Evolutionary conservation across 1,284 basidiomycete species (phyloP).

Genomic region (Ustilago cynodontis): DNA sequence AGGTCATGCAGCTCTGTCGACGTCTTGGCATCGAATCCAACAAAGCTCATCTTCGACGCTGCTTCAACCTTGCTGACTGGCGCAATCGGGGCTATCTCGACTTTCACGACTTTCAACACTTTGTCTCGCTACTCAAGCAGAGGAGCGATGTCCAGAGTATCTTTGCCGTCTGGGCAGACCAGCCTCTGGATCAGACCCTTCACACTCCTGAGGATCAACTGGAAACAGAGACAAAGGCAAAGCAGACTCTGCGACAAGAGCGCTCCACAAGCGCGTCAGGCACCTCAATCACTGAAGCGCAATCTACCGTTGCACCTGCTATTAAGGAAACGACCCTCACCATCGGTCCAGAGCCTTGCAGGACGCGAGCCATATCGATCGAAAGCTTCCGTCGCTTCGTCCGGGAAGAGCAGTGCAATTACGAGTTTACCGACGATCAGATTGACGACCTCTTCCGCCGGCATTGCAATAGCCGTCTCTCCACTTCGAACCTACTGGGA

Average conservation of each 20-base stretch:
- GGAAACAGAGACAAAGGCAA: neutral
- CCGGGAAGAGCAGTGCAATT: constrained; percentile 57
- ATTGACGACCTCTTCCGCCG: constrained; percentile 42
- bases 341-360: constrained; percentile 20
- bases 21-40: constrained; percentile 81
- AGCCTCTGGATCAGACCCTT: constrained; percentile 11
- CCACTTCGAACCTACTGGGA: constrained; percentile 12
- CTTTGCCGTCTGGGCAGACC: constrained; percentile 57
- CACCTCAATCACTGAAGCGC: neutral
- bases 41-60: constrained; percentile 75
- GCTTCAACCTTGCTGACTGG: constrained; percentile 83
- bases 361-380: constrained; percentile 35
- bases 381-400: constrained; percentile 53
- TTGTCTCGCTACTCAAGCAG: constrained; percentile 85
- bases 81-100: constrained; percentile 79
- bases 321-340: neutral
- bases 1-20: constrained; percentile 81
- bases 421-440: constrained; percentile 29
- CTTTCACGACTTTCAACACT: constrained; percentile 84
- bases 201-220: neutral
- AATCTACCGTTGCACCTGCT: constrained; percentile 14
- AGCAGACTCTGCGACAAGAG: neutral
- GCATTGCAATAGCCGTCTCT: constrained; percentile 44
- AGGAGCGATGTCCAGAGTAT: constrained; percentile 81
- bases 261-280: neutral